Base-by-base conservation (phyloP, 2,329 filamentous ascomycete genomes). In the Trichoderma sp. region DNA sequence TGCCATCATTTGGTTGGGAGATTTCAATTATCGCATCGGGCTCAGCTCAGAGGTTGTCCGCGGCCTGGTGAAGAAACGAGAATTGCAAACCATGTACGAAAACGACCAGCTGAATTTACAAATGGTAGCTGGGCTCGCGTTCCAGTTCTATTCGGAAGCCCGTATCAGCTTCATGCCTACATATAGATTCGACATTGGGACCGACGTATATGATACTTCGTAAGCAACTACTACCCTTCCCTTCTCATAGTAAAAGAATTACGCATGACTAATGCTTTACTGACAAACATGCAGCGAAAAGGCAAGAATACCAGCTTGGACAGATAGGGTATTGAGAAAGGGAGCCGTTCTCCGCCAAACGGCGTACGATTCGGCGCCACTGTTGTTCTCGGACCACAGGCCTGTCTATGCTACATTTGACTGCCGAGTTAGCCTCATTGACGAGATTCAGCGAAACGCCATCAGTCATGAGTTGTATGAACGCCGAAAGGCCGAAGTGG, bases 21-120 rank as follows among this genome's bases (percentile, higher is more conserved):
- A 99, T 78, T 99, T 99, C 83, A 99, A 99, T 76, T 99, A 99
- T 79, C 90, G 95, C 19, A 97, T 99, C 73, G 94, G 94, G 1
- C 84, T 98, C 67, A 86, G 85, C 53, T 89, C 92, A 71, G 93
- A 97, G 45, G 89, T 86, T 69, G 92, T 93, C 8, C 90, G 92
- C 71, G 86, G 89, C 35, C 81, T 97, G 10, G 88, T 97, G 65
- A 86, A 90, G 73, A 84, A 86, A 65, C 83, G 87, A 29, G 90
- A 97, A 74, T 83, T 97, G 12, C 91, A 90, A 67, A 89, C 85
- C 19, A 80, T 98, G 59, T 96, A 97, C 76, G 91, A 95, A 70
- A 96, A 97, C 74, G 94, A 98, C 75, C 94, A 97, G 83, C 85
- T 99, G 67, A 97, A 98, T 76, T 82, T 98, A 9, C 94, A 98